Base-by-base conservation (phyloP, 371 early-diverging fungal species). In the Apophysomyces trapeziformis region DNA sequence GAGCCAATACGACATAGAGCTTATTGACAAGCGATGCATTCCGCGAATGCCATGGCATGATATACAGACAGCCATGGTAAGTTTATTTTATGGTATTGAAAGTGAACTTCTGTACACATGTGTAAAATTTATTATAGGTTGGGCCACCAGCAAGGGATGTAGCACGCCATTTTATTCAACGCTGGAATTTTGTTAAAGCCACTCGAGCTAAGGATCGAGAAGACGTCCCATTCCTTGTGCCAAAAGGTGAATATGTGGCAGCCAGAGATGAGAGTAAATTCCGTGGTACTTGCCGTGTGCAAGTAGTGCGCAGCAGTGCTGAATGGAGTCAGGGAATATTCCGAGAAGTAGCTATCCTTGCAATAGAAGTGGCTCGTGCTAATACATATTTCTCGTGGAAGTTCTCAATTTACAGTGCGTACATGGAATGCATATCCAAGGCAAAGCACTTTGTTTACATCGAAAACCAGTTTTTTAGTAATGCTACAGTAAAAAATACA, bases 21-120 rank as follows among this genome's bases (percentile, higher is more conserved):
- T 78, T 7, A 72, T 83, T 38, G 73, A 80, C 60, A 76, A 74
- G 50, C 58, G 50, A 13, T 44, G 45, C 13, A 69, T 69, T 7
- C 85, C 95, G 14, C 85, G 97, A 63, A 93, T 97, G 96, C 96
- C 96, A 18, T 97, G 98, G 98, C 97, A 96, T 78, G 98, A 97
- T 64, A 85, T 96, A 5, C 89, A 90, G 18, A 76, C 85, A 45
- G 90, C 81, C 18, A 84, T 93, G 85, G 86, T 80, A 72, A 65
- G 60, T 76, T 37, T 26, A 13, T 32, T 5, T 57, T 37, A 36
- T 36, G 56, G 0, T 6, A 13, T 50, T 35, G 13, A 50, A 62
- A 32, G 38, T 32, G n/a, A 36, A 37, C 21, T 41, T 1, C 0
- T 41, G 41, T 41, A 1, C 41, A 8, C 32, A 7, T 18, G 11